phyloP scores from a whole-genome alignment of 164 flowering plant species.

The Houttuynia cordata region DNA sequence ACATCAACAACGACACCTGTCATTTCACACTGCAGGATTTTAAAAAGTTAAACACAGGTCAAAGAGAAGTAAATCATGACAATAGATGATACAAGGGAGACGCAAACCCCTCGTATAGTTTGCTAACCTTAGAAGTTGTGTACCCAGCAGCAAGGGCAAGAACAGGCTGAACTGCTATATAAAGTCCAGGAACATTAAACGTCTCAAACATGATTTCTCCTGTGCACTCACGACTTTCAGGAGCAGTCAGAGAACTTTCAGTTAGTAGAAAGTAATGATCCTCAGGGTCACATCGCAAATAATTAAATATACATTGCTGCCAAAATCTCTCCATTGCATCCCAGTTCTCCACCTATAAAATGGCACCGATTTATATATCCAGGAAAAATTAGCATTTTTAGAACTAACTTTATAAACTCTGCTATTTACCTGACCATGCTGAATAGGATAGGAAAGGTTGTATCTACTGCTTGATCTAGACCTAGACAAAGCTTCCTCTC shows the following conservation, averaged over 20 bases:
- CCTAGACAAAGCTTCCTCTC: constrained; percentile 75
- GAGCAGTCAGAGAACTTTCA: constrained; percentile 91
- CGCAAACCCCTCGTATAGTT: background rate
- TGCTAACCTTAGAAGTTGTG: constrained; percentile 80
- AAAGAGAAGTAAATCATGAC: background rate
- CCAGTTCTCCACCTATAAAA: constrained; percentile 71
- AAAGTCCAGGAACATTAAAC: constrained; percentile 96
- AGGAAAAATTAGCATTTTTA: too few species aligned
- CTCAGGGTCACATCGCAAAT: constrained; percentile 96
- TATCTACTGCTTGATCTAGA: constrained; percentile 70
- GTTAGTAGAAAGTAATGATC: constrained; percentile 94
- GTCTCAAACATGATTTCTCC: constrained; percentile 99
- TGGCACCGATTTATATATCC: background rate
- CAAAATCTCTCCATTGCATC: constrained; percentile 98
- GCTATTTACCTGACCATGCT: constrained; percentile 45
- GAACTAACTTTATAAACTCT: too few species aligned
- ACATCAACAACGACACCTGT: constrained; percentile 97
- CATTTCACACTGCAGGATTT: constrained; percentile 83
- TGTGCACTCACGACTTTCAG: constrained; percentile 91
- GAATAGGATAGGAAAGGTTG: constrained; percentile 76
- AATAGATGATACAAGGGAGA: background rate
- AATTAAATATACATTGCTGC: constrained; percentile 97
- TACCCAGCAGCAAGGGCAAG: constrained; percentile 98
- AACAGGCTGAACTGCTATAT: constrained; percentile 94
- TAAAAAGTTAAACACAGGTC: too few species aligned